Percentiles rank a stretch among this genome's conserved stretches.
phyloP scores from a whole-genome alignment of 345 rosid species.

The Eucalyptus guilfoylei region DNA sequence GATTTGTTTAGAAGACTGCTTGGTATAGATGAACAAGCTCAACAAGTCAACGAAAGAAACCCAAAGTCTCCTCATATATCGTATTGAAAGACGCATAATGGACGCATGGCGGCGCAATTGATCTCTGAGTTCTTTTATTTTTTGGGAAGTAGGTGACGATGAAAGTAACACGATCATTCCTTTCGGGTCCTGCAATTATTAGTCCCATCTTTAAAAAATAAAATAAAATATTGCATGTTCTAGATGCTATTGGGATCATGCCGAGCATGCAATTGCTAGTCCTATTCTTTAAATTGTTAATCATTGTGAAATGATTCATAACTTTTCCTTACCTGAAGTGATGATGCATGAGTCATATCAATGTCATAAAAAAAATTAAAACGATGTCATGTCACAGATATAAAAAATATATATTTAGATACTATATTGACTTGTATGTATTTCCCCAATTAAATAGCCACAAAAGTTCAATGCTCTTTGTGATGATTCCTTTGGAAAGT shows the following conservation, averaged over 20 bases:
- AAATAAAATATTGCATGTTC: background rate
- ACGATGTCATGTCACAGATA: background rate
- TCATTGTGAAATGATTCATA: background rate
- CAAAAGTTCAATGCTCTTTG: background rate
- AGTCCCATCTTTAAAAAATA: background rate
- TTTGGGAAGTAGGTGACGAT: background rate
- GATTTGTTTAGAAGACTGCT: background rate
- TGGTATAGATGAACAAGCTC: fast-evolving
- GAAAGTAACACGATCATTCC: background rate
- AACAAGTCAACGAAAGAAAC: background rate
- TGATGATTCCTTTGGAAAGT: background rate
- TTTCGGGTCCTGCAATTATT: background rate
- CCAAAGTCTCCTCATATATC: background rate
- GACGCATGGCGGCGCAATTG: background rate
- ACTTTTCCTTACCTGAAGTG: background rate
- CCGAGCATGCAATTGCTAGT: background rate
- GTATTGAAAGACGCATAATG: background rate
- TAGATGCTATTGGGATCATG: background rate
- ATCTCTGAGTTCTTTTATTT: background rate
- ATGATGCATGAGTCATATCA: background rate
- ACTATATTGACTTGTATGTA: background rate
- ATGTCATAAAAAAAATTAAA: background rate
- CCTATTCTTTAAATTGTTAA: background rate
- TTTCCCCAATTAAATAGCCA: background rate
- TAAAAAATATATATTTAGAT: background rate